phyloP scores from a whole-genome alignment of 768 basidiomycete species.

The Trametes cinnabarina region DNA sequence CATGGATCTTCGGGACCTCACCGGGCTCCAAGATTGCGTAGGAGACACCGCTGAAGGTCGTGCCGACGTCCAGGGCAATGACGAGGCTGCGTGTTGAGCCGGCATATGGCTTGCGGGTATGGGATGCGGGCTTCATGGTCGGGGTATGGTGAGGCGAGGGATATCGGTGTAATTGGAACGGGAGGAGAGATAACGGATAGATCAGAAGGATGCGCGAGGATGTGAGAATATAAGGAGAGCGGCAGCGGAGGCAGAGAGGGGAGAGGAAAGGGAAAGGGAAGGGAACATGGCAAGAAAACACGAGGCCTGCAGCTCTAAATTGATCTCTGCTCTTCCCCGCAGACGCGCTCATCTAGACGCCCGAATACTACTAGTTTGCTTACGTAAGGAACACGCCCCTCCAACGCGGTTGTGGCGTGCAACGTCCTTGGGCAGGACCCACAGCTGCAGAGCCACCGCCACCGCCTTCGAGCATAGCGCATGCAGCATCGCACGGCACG shows the following conservation, averaged over 20 bases:
- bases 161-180: neutral
- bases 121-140: constrained; percentile 52
- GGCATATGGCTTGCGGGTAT: constrained; percentile 71
- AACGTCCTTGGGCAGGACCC: neutral
- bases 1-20: constrained; percentile 77
- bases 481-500: neutral
- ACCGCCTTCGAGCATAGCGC: too few species aligned
- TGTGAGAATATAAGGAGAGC: constrained; percentile 14
- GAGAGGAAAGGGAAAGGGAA: constrained; percentile 12
- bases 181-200: constrained; percentile 14
- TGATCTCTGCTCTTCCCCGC: constrained; percentile 3
- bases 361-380: too few species aligned
- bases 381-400: constrained; percentile 21
- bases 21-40: constrained; percentile 82
- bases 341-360: neutral
- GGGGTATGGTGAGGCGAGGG: neutral
- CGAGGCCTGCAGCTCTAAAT: constrained; percentile 16
- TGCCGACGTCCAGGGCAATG: constrained; percentile 79
- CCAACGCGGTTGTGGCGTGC: constrained; percentile 26
- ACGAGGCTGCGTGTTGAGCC: constrained; percentile 65
- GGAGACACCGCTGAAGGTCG: constrained; percentile 80
- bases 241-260: constrained; percentile 2
- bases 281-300: constrained; percentile 8
- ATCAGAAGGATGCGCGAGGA: neutral
- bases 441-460: too few species aligned